Base-by-base conservation (phyloP, 768 basidiomycete genomes). In the Serendipita indica region DNA sequence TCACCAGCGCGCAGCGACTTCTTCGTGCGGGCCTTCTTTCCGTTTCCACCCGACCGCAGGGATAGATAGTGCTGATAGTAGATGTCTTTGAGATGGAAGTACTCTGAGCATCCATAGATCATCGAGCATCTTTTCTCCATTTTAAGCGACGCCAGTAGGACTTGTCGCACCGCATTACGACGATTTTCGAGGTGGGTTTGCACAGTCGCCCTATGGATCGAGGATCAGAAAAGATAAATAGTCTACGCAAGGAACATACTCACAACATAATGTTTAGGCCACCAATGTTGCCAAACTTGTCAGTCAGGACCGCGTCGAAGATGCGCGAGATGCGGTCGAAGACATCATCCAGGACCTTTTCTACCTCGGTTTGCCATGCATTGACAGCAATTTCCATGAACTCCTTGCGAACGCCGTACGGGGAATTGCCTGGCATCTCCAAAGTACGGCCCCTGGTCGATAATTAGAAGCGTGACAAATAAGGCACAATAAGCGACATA, bases 341-440 rank as follows among this genome's bases (percentile, higher is more conserved):
- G 22, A 54, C 30, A 54, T 3, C 49, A 10, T 54, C 22, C 7
- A 54, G 16, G 20, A 54, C 30, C 7, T 7, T 6, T 10, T 20
- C 49, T n/a, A 28, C 30, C 22, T 20, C 20, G 4, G 4, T 28
- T 28, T 10, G 10, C 49, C 49, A 54, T 27, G 32, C 30, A 25
- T 54, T 28, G 30, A 54, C 49, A 10, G 22, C 20, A 22, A 22
- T 54, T 27, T 54, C 49, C 49, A 54, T 25, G 22, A n/a, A 54
- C 7, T 54, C 30, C 22, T 54, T 54, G 20, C 16, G 49, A 28
- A 54, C 22, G 20, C 49, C 49, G 32, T 54, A 54, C 4, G 49
- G 49, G 30, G 20, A 30, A 30, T 54, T 54, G n/a, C 49, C 49
- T n/a, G 49, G 49, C 30, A 54, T 22, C 32, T 54, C 49, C 49